Conservation (phyloP, 192 early-diverging fungal species). For the Backusella parvicylindrica region DNA sequence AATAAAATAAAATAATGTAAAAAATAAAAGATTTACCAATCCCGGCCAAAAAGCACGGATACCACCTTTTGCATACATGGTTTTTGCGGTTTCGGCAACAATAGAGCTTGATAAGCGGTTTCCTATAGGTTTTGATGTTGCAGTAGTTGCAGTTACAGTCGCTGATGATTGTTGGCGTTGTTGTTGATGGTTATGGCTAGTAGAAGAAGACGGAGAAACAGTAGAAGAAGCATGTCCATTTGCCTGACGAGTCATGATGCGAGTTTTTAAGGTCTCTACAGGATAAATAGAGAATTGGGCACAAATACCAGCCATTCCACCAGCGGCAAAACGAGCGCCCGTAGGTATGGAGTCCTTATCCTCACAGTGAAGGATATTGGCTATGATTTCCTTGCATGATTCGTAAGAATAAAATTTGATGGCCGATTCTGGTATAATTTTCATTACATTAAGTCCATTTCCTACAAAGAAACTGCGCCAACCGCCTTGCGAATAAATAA, state of each 20-base stretch:
- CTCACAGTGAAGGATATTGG: constrained; percentile 23
- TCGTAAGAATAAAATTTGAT: constrained; percentile 79
- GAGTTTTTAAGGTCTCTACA: constrained; percentile 70
- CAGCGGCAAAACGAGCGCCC: constrained; percentile 58
- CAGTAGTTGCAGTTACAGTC: neutral
- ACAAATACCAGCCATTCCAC: constrained; percentile 67
- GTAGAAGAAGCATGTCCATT: neutral
- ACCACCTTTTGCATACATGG: constrained; percentile 62
- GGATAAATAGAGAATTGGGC: constrained; percentile 73
- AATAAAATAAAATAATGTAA: too few relatives aligned
- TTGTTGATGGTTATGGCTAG: neutral
- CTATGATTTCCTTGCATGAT: constrained; percentile 45
- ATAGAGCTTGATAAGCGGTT: neutral
- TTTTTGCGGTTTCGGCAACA: constrained; percentile 43
- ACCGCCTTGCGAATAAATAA: constrained; percentile 63
- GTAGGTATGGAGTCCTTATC: constrained; percentile 35
- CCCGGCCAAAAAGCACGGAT: constrained; percentile 59
- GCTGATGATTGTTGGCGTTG: neutral
- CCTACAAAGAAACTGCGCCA: constrained; percentile 68
- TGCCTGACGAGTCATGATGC: constrained; percentile 62
- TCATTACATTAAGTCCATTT: constrained; percentile 73
- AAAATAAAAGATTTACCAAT: constrained; percentile 19
- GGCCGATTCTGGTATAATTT: constrained; percentile 71
- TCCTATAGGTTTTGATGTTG: neutral
- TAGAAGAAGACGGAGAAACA: neutral